Evolutionary conservation across 2,329 filamentous ascomycete genomes (phyloP), one percentile per base, ranked within the genome.

Genomic region (Xylariomycetidae sp.): DNA sequence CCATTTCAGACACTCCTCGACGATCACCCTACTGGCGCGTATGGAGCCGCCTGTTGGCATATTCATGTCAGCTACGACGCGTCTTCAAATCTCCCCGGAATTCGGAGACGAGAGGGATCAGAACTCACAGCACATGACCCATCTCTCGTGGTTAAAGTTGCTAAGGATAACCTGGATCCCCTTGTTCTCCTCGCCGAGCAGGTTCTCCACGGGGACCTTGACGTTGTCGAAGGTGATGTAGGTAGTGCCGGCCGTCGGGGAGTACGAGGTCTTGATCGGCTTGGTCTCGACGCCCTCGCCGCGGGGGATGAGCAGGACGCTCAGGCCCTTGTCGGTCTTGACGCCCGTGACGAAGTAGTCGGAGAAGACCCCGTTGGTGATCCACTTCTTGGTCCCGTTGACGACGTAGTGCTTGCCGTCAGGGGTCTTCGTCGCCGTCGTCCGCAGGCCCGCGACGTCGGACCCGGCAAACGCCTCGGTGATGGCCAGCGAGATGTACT

Each of bases 81-180:
- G 59, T 57, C 5, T 29, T 16, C 3, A 11, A n/a, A 8, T 23
- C 8, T 23, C 8, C 8, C n/a, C n/a, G 20, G 8, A 23, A 8
- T 8, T n/a, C 20, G n/a, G 53, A 16, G 9, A 3, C 14, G 10
- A 30, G n/a, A 16, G 29, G 18, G 15, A 8, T n/a, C 30, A 29
- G 12, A 32, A 64, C 66, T 58, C 62, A 68, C 77, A 80, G 36
- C 70, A 68, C 82, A 89, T 87, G 62, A 74, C 82, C 72, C 83
- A 88, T 19, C 85, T 74, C 65, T 88, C 85, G 63, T 92, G 85
- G 69, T 92, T 92, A 67, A 94, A 94, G 65, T 94, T 94, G 63
- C 75, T 79, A 54, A 92, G 66, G 53, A 94, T 87, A 18, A 92
- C 85, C 41, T 82, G 74, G 53, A 94, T 89, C 6, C 88, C 88